Evolutionary conservation across 202 grass and related monocot genomes (phyloP), one percentile per base, ranked within the genome.

Genomic region (Brachypodium distachyon): DNA sequence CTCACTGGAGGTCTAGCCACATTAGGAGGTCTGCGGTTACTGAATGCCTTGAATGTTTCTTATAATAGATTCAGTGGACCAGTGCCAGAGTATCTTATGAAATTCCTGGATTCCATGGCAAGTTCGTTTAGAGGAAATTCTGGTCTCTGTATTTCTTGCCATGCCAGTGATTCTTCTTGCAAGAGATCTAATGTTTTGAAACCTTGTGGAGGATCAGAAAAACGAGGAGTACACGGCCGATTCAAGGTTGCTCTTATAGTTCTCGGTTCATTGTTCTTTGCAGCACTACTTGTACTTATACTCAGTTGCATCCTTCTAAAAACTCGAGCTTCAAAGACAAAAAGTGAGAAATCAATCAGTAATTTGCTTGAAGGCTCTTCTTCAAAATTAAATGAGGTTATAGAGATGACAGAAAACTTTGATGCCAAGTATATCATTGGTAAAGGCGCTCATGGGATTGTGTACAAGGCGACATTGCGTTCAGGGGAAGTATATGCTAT

Each of bases 51-150:
- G 46, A 92, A 97, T 86, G 32, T 97, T 82, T 97, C 93, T 44
- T 84, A 90, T 49, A 97, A 97, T 38, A 42, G 51, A 63, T 90
- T 97, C 60, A 92, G 12, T 14, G 89, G 93, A 21, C 44, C 85
- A 1, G 34, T 97, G 29, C 93, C 90, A 31, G 81, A 76, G 33
- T 78, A 85, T 61, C 70, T 87, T 74, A 0, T 92, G 14, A 57
- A 73, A 37, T 90, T 97, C 80, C 27, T 90, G n/a, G 52, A 72
- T 44, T 84, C 52, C 7, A 88, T 80, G 4, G 72, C 93, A 12
- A 88, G 58, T 71, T 90, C 90, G 22, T 97, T 97, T 40, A 47
- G 65, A 21, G 93, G 93, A 51, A 97, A 97, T 82, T 80, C 87
- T 17, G 78, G 28, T 34, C 70, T 97, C 7, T 97, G 93, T n/a